Evolutionary conservation across 768 basidiomycete genomes (phyloP).

Genomic region (Nidularia pulvinata): DNA sequence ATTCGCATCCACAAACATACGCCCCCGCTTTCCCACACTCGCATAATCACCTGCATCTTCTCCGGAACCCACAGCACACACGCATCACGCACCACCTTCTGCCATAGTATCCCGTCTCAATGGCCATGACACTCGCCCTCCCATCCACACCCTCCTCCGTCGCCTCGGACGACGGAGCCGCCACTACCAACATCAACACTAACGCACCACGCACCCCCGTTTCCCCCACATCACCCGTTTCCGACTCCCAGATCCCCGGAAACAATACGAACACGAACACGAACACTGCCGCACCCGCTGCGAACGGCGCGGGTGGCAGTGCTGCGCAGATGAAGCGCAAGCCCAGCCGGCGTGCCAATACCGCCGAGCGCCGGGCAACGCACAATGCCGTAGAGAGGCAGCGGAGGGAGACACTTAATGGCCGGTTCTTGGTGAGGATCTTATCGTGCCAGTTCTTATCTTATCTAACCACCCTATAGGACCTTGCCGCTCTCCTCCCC

Average conservation of each 20-base stretch:
- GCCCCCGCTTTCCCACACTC: constrained; percentile 4
- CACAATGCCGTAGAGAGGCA: constrained; percentile 98
- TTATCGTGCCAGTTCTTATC: not conserved
- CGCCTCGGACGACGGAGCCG: constrained; percentile 16
- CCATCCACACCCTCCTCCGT: constrained; percentile 21
- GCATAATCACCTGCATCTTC: constrained; percentile 10
- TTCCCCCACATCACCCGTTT: constrained; percentile 18
- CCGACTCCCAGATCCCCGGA: constrained; percentile 8
- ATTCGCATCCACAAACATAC: constrained; percentile 2
- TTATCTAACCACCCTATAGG: constrained; percentile 36
- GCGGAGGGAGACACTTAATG: constrained; percentile 90
- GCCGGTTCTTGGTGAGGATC: constrained; percentile 77
- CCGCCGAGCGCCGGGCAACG: constrained; percentile 93
- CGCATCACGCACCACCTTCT: no score
- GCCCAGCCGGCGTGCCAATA: constrained; percentile 88
- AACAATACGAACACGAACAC: constrained; percentile 8
- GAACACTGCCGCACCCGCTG: constrained; percentile 11
- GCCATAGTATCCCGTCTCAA: constrained; percentile 4
- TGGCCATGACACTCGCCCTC: constrained; percentile 36
- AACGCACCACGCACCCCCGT: constrained; percentile 46
- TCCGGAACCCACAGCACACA: not conserved
- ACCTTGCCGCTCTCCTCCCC: constrained; percentile 89
- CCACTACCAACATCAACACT: no score
- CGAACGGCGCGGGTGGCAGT: constrained; percentile 8
- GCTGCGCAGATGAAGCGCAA: constrained; percentile 68